Evolutionary conservation across 371 early-diverging fungal species (phyloP), one percentile per base, ranked within the genome.

Genomic region (Zopfochytrium polystomum): DNA sequence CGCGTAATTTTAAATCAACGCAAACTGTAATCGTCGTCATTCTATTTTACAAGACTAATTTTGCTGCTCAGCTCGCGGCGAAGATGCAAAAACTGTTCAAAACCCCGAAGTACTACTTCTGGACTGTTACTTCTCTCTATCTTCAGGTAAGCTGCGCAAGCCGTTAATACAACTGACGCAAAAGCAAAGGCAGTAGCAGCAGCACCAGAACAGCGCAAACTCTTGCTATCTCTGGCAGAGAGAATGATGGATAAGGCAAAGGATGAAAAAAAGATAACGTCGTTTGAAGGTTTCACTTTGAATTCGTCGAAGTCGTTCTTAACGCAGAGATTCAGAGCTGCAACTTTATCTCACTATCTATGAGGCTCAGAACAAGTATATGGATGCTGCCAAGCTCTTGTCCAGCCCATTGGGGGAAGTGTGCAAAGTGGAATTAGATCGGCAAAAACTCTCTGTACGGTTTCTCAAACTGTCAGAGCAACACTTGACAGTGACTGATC

Each of bases 181-280:
- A 7, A 29, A 50, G 9, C 0, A 44, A 38, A 63, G 56, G 57
- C 46, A 49, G 38, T 49, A 18, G 57, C n/a, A 13, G 34, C 51
- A 9, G 18, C 47, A 9, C n/a, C 23, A 2, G 52, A 33, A 26
- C 11, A 29, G 27, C 18, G 38, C 23, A 61, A 61, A n/a, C 44
- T 66, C 23, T 58, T 85, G 13, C 77, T 88, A 51, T 76, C 80
- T 0, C 73, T 96, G 38, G 89, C 94, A 0, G 92, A 91, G 66
- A 80, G 91, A 26, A 90, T 93, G 93, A 82, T 90, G 72, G 75
- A 79, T 25, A 92, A 91, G 74, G 86, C 90, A 5, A 74, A 83
- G 5, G 74, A 80, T n/a, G 92, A 93, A 31, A 82, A 79, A 2
- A 78, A 77, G 43, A 57, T 87, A 34, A 66, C 67, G 7, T 72